A percentile compares a stretch with the other conserved stretches of the same genome.
These are phyloP conservation scores for Lophiotrema nucula DNA, from an alignment of 495 filamentous ascomycete species.

Conservation along the genomic window DNA sequence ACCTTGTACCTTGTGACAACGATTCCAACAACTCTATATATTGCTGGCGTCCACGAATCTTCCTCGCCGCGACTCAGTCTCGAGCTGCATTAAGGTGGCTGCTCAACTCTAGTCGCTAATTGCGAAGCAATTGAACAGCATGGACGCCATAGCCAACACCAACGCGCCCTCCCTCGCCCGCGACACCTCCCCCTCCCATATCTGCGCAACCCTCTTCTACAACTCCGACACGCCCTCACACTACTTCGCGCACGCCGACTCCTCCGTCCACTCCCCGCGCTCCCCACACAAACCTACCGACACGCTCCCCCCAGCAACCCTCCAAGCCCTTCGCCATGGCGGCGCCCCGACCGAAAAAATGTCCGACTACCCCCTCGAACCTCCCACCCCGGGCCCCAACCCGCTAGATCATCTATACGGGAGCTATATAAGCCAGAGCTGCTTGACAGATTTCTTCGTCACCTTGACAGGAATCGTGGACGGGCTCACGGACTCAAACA, in stretches of 20 bases:
- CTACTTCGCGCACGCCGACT: constrained; percentile 26
- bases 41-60: too few species aligned
- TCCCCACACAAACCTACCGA: constrained; percentile 19
- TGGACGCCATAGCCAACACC: background rate
- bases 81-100: too few species aligned
- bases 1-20: too few species aligned
- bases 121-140: too few species aligned
- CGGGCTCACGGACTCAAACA: constrained; percentile 65
- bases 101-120: too few species aligned
- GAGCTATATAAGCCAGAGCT: constrained; percentile 71
- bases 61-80: too few species aligned
- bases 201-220: constrained; percentile 37
- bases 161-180: constrained; percentile 5
- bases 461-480: constrained; percentile 54
- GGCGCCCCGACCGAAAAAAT: constrained; percentile 59
- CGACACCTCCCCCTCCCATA: constrained; percentile 10
- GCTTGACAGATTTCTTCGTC: constrained; percentile 78
- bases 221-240: constrained; percentile 29
- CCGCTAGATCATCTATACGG: constrained; percentile 69
- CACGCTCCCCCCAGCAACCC: constrained; percentile 20
- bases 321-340: constrained; percentile 25
- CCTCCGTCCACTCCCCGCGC: too few species aligned
- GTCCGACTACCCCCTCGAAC: constrained; percentile 69
- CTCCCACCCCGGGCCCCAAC: constrained; percentile 61
- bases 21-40: too few species aligned